Conservation (phyloP, 768 basidiomycete species). For the Lactifluus piperatus region DNA sequence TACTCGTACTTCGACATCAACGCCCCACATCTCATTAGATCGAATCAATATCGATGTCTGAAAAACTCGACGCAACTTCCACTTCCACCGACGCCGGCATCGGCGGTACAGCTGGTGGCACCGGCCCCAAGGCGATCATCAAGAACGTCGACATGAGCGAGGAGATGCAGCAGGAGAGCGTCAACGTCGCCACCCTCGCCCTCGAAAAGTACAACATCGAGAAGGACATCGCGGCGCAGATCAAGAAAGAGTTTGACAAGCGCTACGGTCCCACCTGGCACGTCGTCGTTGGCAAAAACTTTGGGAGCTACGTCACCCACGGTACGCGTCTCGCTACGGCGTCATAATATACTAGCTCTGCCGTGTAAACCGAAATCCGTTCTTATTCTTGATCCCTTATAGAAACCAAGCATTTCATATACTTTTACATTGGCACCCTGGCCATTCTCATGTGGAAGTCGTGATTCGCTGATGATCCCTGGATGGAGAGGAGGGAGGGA, state of each 20-base stretch:
- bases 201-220: conserved; percentile 91
- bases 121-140: conserved; percentile 75
- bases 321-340: conserved; percentile 46
- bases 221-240: conserved; percentile 95
- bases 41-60: conserved; percentile 23
- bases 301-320: conserved; percentile 96
- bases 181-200: conserved; percentile 78
- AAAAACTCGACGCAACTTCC: conserved; percentile 50
- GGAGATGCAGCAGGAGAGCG: conserved; percentile 91
- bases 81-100: conserved; percentile 46
- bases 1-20: neutral
- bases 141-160: conserved; percentile 97
- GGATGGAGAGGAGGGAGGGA: neutral
- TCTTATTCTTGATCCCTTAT: conserved; percentile 6
- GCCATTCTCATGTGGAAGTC: conserved; percentile 96
- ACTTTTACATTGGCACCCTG: conserved; percentile 90
- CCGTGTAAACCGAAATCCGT: neutral
- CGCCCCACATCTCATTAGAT: neutral
- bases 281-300: conserved; percentile 98
- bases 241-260: conserved; percentile 97
- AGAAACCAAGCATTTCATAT: conserved; percentile 99
- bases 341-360: neutral
- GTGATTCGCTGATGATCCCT: conserved; percentile 27
- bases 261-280: conserved; percentile 95
- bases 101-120: conserved; percentile 24